phyloP scores from a whole-genome alignment of 176 grass and related monocot genomes.

The Musa troglodytarum region DNA sequence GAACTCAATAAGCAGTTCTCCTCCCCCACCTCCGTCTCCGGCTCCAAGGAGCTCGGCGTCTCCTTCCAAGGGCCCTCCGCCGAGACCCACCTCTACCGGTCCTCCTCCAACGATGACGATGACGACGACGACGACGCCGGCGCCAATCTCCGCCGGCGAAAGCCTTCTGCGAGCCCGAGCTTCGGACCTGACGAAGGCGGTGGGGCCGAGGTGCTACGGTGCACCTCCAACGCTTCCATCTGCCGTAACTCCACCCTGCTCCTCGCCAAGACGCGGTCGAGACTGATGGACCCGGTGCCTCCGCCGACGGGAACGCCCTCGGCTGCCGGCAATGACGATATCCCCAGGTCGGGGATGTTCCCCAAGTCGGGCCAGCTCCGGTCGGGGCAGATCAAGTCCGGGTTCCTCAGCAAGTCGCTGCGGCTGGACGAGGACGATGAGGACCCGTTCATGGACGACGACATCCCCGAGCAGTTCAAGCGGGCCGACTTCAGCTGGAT shows the following conservation, averaged over 20 bases:
- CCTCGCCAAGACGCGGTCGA: constrained; percentile 54
- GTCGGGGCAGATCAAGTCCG: constrained; percentile 1
- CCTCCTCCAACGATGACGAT: constrained; percentile 29
- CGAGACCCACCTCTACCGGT: constrained; percentile 6
- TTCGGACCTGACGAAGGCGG: background rate
- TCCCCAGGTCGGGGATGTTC: background rate
- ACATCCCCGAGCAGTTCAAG: constrained; percentile 53
- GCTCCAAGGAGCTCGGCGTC: constrained; percentile 49
- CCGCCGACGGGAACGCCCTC: background rate
- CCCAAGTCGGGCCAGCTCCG: constrained; percentile 25
- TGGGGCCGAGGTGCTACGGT: constrained; percentile 44
- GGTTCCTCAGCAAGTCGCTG: constrained; percentile 4
- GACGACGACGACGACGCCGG: constrained; percentile 2
- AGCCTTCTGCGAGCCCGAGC: background rate
- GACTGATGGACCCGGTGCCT: constrained; percentile 61
- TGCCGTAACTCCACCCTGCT: constrained; percentile 27
- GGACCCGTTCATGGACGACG: constrained; percentile 65
- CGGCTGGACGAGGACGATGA: constrained; percentile 64
- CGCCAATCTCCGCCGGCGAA: background rate
- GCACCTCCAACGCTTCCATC: constrained; percentile 54
- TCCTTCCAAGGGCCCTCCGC: constrained; percentile 42
- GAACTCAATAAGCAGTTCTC: constrained; percentile 29
- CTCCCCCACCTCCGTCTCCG: constrained; percentile 14
- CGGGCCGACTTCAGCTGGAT: constrained; percentile 38
- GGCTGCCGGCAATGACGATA: constrained; percentile 16